These are phyloP conservation scores for Wickerhamomyces hampshirensis DNA, from an alignment of 805 yeast genomes.

Conservation along the genomic window DNA sequence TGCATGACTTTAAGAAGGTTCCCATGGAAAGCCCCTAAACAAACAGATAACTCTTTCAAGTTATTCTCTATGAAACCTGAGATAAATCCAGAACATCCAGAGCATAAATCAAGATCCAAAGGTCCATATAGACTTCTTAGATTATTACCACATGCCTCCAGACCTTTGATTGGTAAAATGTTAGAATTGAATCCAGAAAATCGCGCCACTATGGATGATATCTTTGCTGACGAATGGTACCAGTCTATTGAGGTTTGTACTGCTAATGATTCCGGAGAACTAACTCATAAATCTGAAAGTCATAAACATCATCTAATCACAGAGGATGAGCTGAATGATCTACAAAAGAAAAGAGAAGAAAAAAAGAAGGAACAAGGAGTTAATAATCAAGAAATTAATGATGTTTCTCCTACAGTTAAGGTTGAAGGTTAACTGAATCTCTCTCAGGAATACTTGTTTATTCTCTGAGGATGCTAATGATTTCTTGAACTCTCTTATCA, in stretches of 20 bases:
- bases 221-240: conserved; percentile 55
- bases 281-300: conserved; percentile 27
- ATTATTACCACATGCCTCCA: conserved; percentile 62
- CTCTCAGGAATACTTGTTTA: background rate
- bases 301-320: conserved; percentile 68
- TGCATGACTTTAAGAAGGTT: conserved; percentile 84
- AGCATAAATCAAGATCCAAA: conserved; percentile 36
- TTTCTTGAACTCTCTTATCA: no score
- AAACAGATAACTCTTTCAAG: conserved; percentile 67
- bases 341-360: conserved; percentile 33
- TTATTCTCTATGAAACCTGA: conserved; percentile 50
- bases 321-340: conserved; percentile 50
- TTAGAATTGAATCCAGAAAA: conserved; percentile 51
- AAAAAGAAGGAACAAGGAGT: conserved; percentile 26
- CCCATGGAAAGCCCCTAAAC: conserved; percentile 94
- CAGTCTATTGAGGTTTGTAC: conserved; percentile 51
- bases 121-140: conserved; percentile 76
- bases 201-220: conserved; percentile 55
- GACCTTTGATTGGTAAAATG: conserved; percentile 62
- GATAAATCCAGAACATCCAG: conserved; percentile 21
- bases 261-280: conserved; percentile 20
- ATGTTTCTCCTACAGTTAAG: conserved; percentile 14
- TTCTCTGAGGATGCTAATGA: no score
- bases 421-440: conserved; percentile 1
- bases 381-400: conserved; percentile 13